These are phyloP conservation scores for Picochlorum sp. DNA, from an alignment of 139 green algal species.

Conservation along the genomic window DNA sequence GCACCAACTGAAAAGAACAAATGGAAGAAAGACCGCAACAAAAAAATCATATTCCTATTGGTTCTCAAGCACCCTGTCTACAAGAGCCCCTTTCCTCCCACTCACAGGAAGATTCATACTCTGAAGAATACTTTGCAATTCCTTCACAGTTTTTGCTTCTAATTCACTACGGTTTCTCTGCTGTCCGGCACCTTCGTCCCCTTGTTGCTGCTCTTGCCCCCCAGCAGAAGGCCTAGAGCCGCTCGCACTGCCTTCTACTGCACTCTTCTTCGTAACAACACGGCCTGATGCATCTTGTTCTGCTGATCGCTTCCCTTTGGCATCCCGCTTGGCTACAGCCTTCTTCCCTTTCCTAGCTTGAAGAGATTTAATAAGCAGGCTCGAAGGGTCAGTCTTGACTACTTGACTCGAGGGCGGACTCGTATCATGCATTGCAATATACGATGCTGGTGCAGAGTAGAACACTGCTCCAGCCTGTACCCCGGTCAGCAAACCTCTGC, in stretches of 20 bases:
- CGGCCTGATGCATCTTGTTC: slow-evolving; percentile 1
- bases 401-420: slow-evolving; percentile 23
- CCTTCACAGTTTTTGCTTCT: slow-evolving; percentile 27
- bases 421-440: slow-evolving; percentile 33
- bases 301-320: slow-evolving; percentile 23
- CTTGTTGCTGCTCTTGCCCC: background rate
- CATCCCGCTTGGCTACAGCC: slow-evolving; percentile 7
- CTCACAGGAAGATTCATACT: slow-evolving; percentile 11
- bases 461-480: slow-evolving; percentile 12
- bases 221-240: background rate
- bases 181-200: background rate
- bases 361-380: slow-evolving; percentile 22
- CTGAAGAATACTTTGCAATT: slow-evolving; percentile 31
- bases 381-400: slow-evolving; percentile 21
- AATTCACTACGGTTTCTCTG: too few relatives aligned
- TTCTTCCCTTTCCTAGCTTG: slow-evolving; percentile 20
- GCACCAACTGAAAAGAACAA: background rate
- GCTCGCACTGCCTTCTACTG: background rate
- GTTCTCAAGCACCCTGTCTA: slow-evolving; percentile 20
- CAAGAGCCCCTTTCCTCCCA: slow-evolving; percentile 36
- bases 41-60: slow-evolving; percentile 8
- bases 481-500: slow-evolving; percentile 10
- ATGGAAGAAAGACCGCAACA: background rate
- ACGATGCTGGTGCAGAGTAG: slow-evolving; percentile 9
- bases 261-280: background rate